Evolutionary conservation across 768 basidiomycete species (phyloP).

Genomic region (Infundibulicybe gibba): DNA sequence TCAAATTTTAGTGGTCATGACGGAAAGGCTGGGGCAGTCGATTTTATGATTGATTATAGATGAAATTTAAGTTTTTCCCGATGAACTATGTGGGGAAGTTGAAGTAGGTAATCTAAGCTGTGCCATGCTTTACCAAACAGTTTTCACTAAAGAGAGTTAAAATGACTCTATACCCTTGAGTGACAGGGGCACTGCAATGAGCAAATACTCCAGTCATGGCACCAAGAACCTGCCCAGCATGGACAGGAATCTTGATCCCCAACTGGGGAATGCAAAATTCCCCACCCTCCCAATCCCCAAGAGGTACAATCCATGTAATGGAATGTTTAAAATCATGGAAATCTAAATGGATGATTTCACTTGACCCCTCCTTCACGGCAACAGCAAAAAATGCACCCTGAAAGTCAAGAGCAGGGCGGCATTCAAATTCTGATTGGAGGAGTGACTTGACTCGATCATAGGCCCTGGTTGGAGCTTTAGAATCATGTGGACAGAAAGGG

Average conservation of each 20-base stretch:
- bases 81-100: no score
- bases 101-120: no score
- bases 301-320: conserved; percentile 11
- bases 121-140: no score
- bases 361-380: conserved; percentile 22
- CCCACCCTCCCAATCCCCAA: conserved; percentile 5
- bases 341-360: conserved; percentile 19
- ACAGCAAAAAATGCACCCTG: conserved; percentile 16
- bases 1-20: no score
- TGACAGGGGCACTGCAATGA: conserved; percentile 13
- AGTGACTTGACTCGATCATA: no score
- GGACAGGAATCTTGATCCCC: conserved; percentile 12
- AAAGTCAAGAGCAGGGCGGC: conserved; percentile 12
- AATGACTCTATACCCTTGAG: conserved; percentile 2
- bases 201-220: conserved; percentile 10
- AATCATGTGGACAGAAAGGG: no score
- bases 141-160: conserved; percentile 1
- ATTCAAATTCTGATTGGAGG: no score
- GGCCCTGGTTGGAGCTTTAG: no score
- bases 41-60: no score
- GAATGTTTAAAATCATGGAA: conserved; percentile 13
- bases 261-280: conserved; percentile 18
- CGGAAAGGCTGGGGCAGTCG: no score
- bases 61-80: no score
- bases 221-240: conserved; percentile 14